phyloP scores from a whole-genome alignment of 208 protist species.

The Leishmania braziliensis region DNA sequence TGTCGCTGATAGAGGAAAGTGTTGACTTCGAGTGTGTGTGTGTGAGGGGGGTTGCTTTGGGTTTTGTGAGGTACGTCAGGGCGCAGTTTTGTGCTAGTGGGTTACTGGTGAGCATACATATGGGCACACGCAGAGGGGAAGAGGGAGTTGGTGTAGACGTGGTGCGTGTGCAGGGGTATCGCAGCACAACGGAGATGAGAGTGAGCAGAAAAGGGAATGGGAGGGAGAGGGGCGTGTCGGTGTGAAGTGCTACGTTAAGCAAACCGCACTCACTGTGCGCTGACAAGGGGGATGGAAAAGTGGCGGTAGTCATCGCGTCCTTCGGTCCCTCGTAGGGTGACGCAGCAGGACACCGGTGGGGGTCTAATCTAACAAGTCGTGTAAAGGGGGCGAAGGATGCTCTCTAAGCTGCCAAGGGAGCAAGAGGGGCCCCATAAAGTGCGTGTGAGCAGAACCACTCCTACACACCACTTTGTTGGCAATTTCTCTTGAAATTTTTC shows the following conservation, averaged over 20 bases:
- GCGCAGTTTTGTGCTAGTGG: background rate
- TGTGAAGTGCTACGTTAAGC: background rate
- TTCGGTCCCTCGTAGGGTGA: background rate
- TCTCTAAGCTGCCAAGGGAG: no score
- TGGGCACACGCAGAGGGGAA: background rate
- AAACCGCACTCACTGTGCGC: background rate
- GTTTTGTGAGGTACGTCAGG: background rate
- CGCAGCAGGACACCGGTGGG: background rate
- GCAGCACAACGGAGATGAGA: background rate
- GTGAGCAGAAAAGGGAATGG: background rate
- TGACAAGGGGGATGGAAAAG: background rate
- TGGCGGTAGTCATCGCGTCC: background rate
- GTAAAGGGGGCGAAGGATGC: no score
- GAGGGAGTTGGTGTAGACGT: background rate
- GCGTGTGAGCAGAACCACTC: no score
- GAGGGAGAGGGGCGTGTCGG: background rate
- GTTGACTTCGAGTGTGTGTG: background rate
- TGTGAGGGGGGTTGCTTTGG: background rate
- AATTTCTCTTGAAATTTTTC: background rate
- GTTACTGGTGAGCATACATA: background rate
- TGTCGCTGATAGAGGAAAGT: background rate
- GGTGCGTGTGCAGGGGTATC: background rate
- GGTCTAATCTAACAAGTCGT: background rate
- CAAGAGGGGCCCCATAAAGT: background rate
- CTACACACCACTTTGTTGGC: background rate